Evolutionary conservation across 2,329 filamentous ascomycete genomes (phyloP), one percentile per base, ranked within the genome.

Genomic region (Ophiostoma angusticollis): DNA sequence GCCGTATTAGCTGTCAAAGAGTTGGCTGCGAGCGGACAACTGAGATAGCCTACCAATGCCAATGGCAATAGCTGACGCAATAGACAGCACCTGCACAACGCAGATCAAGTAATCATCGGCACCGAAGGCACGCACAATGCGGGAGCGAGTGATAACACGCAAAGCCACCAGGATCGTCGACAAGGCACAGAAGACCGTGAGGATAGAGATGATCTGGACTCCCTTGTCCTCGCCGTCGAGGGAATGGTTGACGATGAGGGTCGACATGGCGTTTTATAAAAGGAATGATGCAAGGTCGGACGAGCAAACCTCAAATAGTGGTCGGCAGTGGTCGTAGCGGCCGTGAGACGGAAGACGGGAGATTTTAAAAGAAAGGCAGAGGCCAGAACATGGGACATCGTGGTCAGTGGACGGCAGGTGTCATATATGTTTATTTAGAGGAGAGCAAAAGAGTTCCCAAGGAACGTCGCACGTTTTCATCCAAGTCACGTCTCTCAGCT

Each of bases 211-310:
- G 14, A 53, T 47, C 19, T 49, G 50, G 11, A 37, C 21, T 14
- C 42, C 37, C 19, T 48, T 45, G 4, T 47, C 42, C 31, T 53
- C 35, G 31, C 36, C 46, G 21, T 53, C 50, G 23, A 47, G 44
- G 29, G 23, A 13, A 18, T 36, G 34, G 34, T 36, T 19, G 17
- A 36, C 22, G 25, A 29, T 16, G 24, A n/a, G n/a, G n/a, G n/a
- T n/a, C n/a, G 33, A 35, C 33, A 35, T 35, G 14, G 6, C 31
- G 18, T 62, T 56, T 67, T 61, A 8, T n/a, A n/a, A n/a, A n/a
- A n/a, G n/a, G n/a, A n/a, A n/a, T n/a, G n/a, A n/a, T n/a, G n/a
- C n/a, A n/a, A n/a, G n/a, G n/a, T n/a, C n/a, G n/a, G n/a, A n/a
- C n/a, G n/a, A n/a, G n/a, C n/a, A n/a, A n/a, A n/a, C n/a, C n/a